Base-by-base conservation (phyloP, 2,329 filamentous ascomycete genomes). In the Eutypella sp. region DNA sequence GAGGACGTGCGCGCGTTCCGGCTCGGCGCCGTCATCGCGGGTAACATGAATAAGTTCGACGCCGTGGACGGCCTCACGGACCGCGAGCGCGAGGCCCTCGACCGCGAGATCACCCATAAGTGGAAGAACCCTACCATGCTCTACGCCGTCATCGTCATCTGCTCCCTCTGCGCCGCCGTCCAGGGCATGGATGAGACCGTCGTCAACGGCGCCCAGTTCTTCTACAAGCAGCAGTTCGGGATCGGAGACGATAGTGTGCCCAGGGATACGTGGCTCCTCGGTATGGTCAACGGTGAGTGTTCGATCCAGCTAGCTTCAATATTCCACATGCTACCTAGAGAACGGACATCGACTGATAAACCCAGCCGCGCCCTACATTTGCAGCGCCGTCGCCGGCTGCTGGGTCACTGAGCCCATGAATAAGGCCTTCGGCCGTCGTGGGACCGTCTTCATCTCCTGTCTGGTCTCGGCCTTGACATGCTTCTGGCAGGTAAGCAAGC, bases 351-450 rank as follows among this genome's bases (percentile, higher is more conserved):
- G 33, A 16, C 20, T 41, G 10, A 33, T 25, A 45, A 5, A 42
- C 31, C 44, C 18, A 63, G 59, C 67, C 38, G 75, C 75, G 0
- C 79, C 79, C 0, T 84, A 84, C 52, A 73, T 88, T 19, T 81
- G 81, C 66, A 88, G 81, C 53, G 82, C 84, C 3, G 65, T 87
- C 37, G 63, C 85, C 40, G 83, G 85, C 18, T 89, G 84, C 64
- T 89, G 86, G 85, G 69, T 85, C 40, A 88, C 84, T 0, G 80
- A 83, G 31, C 85, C 86, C 1, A 75, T 89, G 63, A 89, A 89
- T 65, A 78, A 81, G 45, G 69, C 60, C 49, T 84, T 89, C 50
- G 87, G 86, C 11, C 79, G 85, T 41, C 75, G 84, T 2, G 85
- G 86, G 11, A 87, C 83, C 2, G 82, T 88, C 41, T 87, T 87